Evolutionary conservation across 768 basidiomycete species (phyloP).

Genomic region (Leccinum subtestaceum): DNA sequence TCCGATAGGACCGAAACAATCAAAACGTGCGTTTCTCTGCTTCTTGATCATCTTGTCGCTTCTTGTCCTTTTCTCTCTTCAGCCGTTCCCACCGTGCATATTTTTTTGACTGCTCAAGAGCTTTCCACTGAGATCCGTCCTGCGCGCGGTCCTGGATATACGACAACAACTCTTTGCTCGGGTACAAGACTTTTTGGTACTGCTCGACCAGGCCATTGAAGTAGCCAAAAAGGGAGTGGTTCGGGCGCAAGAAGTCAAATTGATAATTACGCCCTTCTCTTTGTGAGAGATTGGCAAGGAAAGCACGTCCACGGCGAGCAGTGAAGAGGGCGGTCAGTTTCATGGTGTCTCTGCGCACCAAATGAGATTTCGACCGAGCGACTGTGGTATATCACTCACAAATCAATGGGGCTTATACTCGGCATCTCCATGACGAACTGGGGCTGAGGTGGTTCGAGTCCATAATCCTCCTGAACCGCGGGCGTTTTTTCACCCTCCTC

Average conservation of each 20-base stretch:
- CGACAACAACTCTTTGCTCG: slow-evolving; percentile 71
- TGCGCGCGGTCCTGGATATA: slow-evolving; percentile 67
- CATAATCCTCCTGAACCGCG: slow-evolving; percentile 53
- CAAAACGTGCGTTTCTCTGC: slow-evolving; percentile 76
- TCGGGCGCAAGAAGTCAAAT: slow-evolving; percentile 95
- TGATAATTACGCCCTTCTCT: slow-evolving; percentile 95
- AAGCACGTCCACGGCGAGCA: slow-evolving; percentile 83
- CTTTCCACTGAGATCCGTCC: slow-evolving; percentile 69
- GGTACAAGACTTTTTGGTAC: slow-evolving; percentile 87
- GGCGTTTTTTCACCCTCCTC: slow-evolving; percentile 33
- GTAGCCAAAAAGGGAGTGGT: slow-evolving; percentile 92
- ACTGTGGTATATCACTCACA: slow-evolving; percentile 56
- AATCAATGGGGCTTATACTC: slow-evolving; percentile 81
- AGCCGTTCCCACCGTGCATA: slow-evolving; percentile 88
- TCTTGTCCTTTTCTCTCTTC: slow-evolving; percentile 81
- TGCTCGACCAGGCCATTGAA: slow-evolving; percentile 98
- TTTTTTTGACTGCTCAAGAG: slow-evolving; percentile 69
- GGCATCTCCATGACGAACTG: slow-evolving; percentile 88
- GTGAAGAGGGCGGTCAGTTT: slow-evolving; percentile 96
- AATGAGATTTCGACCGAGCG: background rate
- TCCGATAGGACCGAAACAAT: background rate
- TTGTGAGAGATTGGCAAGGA: slow-evolving; percentile 79
- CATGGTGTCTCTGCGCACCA: slow-evolving; percentile 75
- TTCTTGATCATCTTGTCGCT: slow-evolving; percentile 86
- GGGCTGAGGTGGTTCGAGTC: slow-evolving; percentile 71